Percentiles rank a stretch among this genome's conserved stretches.
Conservation (phyloP, 2,329 filamentous ascomycete genomes). For the Chalaropsis ovoidea region DNA sequence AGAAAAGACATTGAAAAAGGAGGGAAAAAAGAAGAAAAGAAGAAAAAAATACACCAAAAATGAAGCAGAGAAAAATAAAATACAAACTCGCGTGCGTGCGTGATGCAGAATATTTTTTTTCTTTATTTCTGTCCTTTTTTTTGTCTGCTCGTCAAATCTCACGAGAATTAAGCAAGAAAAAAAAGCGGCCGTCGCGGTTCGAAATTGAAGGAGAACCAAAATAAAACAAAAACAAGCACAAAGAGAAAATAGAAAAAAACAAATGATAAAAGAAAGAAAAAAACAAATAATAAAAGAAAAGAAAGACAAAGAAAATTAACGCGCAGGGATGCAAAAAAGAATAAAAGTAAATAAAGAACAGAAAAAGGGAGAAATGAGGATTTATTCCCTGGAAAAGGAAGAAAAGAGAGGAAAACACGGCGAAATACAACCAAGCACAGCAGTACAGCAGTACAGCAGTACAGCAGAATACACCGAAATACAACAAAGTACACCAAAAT, state of each 20-base stretch:
- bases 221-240: background rate
- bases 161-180: background rate
- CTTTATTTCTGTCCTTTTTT: background rate
- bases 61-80: background rate
- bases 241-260: background rate
- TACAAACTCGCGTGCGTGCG: background rate
- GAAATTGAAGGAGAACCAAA: background rate
- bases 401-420: background rate
- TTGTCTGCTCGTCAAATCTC: background rate
- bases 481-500: too few relatives aligned
- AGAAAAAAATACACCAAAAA: conserved; percentile 4
- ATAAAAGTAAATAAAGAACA: background rate
- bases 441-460: too few relatives aligned
- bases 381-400: too few relatives aligned
- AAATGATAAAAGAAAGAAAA: background rate
- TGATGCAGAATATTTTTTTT: background rate
- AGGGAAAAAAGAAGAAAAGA: background rate
- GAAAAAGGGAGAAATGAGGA: background rate
- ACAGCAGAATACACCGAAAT: background rate
- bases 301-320: background rate
- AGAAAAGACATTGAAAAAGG: background rate
- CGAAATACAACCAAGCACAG: too few relatives aligned
- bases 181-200: conserved; percentile 1
- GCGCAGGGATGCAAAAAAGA: background rate
- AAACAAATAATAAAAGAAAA: background rate